A percentile compares a stretch with the other conserved stretches of the same genome.
These are phyloP conservation scores for Trichoderma sp. DNA, from an alignment of 2,329 filamentous ascomycete species.

Conservation along the genomic window DNA sequence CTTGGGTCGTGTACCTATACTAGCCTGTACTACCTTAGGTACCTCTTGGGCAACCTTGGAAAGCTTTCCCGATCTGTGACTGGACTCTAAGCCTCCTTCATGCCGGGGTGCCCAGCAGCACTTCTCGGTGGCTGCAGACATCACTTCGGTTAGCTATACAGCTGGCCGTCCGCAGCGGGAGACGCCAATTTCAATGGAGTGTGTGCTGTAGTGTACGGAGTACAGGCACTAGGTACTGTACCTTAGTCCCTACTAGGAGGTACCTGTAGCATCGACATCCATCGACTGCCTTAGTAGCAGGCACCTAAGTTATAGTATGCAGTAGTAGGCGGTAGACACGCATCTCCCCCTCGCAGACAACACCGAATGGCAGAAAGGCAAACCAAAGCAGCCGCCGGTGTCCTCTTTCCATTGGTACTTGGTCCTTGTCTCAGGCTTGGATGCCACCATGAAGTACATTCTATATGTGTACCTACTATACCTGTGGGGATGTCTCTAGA, in stretches of 20 bases:
- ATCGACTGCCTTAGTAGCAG: too few relatives aligned
- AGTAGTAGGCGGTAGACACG: neutral
- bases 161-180: neutral
- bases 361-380: neutral
- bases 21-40: neutral
- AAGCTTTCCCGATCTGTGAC: too few relatives aligned
- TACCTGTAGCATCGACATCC: too few relatives aligned
- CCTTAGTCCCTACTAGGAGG: too few relatives aligned
- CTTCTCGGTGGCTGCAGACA: neutral
- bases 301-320: neutral
- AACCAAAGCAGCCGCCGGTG: neutral
- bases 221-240: too few relatives aligned
- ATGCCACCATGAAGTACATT: neutral
- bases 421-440: neutral
- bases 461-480: too few relatives aligned
- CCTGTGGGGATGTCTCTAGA: neutral
- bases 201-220: too few relatives aligned
- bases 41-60: neutral
- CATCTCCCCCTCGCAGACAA: neutral
- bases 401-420: neutral
- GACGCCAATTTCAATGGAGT: neutral
- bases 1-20: neutral
- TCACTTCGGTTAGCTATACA: neutral
- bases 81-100: neutral
- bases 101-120: neutral